Evolutionary conservation across 768 basidiomycete genomes (phyloP), one percentile per base, ranked within the genome.

Genomic region (Cubamyces lactineus): DNA sequence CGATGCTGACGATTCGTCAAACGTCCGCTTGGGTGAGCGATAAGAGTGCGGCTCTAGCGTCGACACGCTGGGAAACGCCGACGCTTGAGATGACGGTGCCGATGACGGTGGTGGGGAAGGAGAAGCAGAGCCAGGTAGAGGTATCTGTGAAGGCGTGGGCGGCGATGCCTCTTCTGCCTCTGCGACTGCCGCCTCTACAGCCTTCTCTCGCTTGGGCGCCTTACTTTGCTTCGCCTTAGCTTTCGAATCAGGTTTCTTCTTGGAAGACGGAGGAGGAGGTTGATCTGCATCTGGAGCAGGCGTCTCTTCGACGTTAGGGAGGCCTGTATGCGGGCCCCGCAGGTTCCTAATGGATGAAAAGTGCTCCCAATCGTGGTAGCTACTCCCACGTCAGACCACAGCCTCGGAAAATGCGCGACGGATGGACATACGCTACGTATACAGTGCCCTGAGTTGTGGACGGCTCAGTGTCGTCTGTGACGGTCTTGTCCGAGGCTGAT

Each of bases 321-420:
- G 78, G 8, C 92, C 94, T 0, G 84, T 77, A 71, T 94, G 93
- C 0, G 94, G 94, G 1, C 94, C 94, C 16, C 80, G 80, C 55
- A 94, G 77, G 73, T 93, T 95, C 48, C 94, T 89, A 61, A 96
- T 91, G n/a, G 89, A 92, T 13, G 91, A 94, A 70, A 95, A 96
- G 72, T 96, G 94, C 70, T 96, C 94, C 91, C 92, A 95, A 73
- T 94, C 92, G 70, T 95, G 89, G 72, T 94, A 96, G 30, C 91
- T 92, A 69, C 13, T 26, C 5, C 15, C 19, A 38, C 58, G 52
- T 70, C 66, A 57, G 67, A 53, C 26, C 6, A 53, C 41, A 45
- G 42, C 50, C 51, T 55, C 53, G 47, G 21, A 53, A 64, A 59
- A 50, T 15, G 59, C 50, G 57, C 53, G 13, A 39, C n/a, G 56